Evolutionary conservation across 371 early-diverging fungal species (phyloP), one percentile per base, ranked within the genome.

Genomic region (Haplosporangium sp.): DNA sequence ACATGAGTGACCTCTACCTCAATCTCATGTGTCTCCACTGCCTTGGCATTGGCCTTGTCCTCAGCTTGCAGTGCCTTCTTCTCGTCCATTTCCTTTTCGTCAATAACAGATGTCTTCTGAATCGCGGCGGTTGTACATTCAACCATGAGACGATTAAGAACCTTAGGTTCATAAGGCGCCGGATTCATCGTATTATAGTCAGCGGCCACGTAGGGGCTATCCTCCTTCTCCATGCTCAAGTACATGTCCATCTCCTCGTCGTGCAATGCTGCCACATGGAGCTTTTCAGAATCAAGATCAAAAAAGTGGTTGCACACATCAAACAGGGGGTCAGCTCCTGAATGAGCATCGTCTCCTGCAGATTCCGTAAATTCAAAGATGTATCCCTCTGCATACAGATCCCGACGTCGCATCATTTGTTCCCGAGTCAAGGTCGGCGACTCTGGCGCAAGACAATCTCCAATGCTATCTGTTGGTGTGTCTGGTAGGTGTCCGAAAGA

Each of bases 241-340:
- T 70, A 70, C 71, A 76, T 76, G 18, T 76, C 67, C 71, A 76
- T 66, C 52, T 76, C 77, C 6, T 70, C 77, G 6, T 76, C 77
- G 0, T 54, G 42, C n/a, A 67, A 41, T n/a, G 58, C 57, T 1
- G 66, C 43, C 1, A 64, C 69, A 3, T 55, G 50, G 14, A 38
- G n/a, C 23, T 59, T 67, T 29, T 67, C 74, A 18, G 48, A 38
- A 16, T 60, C 59, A 4, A 66, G 55, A 36, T 67, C 67, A 36
- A 58, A 59, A 37, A 66, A 48, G 55, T 70, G 54, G 29, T 75
- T 60, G 13, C 62, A 58, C 2, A 52, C 63, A 29, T 75, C 76
- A 55, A 69, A 69, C 9, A 75, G 45, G 52, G 69, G 58, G 20
- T 75, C 63, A 5, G 70, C 53, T 1, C 69, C 66, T 0, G 71